Percentiles rank a stretch among this genome's conserved stretches.
These are phyloP conservation scores for Syzygium aqueum DNA, from an alignment of 345 rosid species.

Conservation along the genomic window DNA sequence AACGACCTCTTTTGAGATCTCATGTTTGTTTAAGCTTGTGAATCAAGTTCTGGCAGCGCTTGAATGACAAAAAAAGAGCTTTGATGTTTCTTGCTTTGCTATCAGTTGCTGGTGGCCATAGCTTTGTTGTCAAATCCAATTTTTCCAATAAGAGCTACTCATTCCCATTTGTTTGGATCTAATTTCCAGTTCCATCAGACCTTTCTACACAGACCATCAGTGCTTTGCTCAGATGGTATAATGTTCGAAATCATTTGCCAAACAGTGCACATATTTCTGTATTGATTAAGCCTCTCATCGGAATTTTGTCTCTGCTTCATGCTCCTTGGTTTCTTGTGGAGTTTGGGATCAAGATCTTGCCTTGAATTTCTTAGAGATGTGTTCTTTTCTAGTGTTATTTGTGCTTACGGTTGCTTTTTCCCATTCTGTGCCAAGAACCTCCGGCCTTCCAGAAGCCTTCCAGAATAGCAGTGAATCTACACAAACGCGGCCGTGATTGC, in stretches of 20 bases:
- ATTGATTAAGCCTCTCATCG: not conserved
- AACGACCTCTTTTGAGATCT: not conserved
- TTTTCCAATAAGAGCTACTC: conserved; percentile 17
- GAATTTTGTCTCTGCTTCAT: not conserved
- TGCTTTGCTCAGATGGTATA: not conserved
- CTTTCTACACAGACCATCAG: not conserved
- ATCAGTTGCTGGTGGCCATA: conserved; percentile 1
- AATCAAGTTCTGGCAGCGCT: not conserved
- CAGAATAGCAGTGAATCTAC: not conserved
- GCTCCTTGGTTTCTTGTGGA: not conserved
- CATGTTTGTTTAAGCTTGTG: not conserved
- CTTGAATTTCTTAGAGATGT: not conserved
- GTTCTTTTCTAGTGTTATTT: not conserved
- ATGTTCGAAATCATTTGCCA: not conserved
- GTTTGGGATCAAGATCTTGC: not conserved
- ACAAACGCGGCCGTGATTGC: not conserved
- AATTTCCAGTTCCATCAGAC: not conserved
- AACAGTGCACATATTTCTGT: not conserved
- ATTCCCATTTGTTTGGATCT: not conserved
- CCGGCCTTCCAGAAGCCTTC: not conserved
- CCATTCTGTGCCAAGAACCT: not conserved
- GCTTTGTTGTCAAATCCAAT: conserved; percentile 3
- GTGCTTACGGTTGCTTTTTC: not conserved
- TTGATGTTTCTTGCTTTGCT: conserved; percentile 1
- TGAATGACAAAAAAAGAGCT: not conserved